Base-by-base conservation (phyloP, 225 moss, liverwort and hornwort genomes). In the Sphagnum tenellum region DNA sequence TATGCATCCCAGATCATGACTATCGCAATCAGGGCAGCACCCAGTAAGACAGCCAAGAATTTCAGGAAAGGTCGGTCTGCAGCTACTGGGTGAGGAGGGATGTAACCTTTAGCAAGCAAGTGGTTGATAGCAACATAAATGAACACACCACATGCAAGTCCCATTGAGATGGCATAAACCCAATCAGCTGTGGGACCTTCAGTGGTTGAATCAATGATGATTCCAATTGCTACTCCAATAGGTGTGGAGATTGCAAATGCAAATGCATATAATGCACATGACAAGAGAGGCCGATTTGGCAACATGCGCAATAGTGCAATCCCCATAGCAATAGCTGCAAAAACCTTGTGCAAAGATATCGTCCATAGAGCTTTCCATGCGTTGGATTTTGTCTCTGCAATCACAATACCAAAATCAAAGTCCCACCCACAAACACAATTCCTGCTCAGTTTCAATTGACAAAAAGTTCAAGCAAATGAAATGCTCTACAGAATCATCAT, bases 121-220 rank as follows among this genome's bases (percentile, higher is more conserved):
- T 85, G 80, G 74, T 88, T 85, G 76, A 85, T 82, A 50, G 85
- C 82, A n/a, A 88, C 80, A 64, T 75, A 85, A 2, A 82, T 59
- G 67, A 88, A 88, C 57, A 88, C 78, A 3, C 85, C 85, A 0
- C 80, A 62, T 10, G 88, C 85, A 3, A 80, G 9, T 11, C 82
- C 73, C 82, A 82, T 82, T 56, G 80, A 55, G 50, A 88, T 70
- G 53, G 85, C 78, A 61, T 85, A 80, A 12, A 84, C 69, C 85
- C 82, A 88, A 64, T 85, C 75, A 11, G 82, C 85, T 11, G 76
- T 58, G 3, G 13, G 7, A 5, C 82, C 82, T 61, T 80, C 61
- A 4, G 80, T 62, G 0, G 79, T 72, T 44, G 82, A 69, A 60
- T 88, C 78, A 50, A 88, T 80, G 74, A 85, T 68, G 56, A 88